These are phyloP conservation scores for Debaryomyces subglobosus DNA, from an alignment of 1,139 yeast genomes.

Conservation along the genomic window DNA sequence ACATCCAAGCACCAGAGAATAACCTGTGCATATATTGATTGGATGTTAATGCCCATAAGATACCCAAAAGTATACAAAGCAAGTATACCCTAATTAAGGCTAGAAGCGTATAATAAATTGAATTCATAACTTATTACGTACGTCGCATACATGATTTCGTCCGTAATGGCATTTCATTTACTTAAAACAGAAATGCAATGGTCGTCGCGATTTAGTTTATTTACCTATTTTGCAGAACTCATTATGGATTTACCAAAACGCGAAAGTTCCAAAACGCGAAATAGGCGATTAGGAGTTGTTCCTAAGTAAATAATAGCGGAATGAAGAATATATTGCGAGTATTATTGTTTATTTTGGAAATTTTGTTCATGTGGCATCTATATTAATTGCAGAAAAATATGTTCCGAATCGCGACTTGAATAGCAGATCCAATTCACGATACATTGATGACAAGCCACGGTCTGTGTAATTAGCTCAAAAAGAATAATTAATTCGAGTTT, in stretches of 20 bases:
- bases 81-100: neutral
- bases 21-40: neutral
- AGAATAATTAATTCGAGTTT: slow-evolving; percentile 4
- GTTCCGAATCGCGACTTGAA: neutral
- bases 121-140: neutral
- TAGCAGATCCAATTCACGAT: neutral
- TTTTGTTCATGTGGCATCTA: neutral
- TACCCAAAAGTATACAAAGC: neutral
- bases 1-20: neutral
- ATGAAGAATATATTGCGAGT: neutral
- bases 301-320: neutral
- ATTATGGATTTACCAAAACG: neutral
- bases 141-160: neutral
- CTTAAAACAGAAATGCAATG: slow-evolving; percentile 2
- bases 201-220: slow-evolving; percentile 4
- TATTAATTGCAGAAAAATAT: slow-evolving; percentile 1
- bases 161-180: slow-evolving; percentile 6
- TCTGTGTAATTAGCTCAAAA: neutral
- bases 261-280: slow-evolving; percentile 6
- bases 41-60: neutral
- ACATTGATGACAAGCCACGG: slow-evolving; percentile 1
- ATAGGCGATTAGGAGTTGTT: neutral
- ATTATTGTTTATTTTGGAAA: slow-evolving; percentile 1
- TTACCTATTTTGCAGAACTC: slow-evolving; percentile 6
- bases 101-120: neutral